Conservation (phyloP, 2,329 filamentous ascomycete species). For the Ophiostoma perfectum region DNA sequence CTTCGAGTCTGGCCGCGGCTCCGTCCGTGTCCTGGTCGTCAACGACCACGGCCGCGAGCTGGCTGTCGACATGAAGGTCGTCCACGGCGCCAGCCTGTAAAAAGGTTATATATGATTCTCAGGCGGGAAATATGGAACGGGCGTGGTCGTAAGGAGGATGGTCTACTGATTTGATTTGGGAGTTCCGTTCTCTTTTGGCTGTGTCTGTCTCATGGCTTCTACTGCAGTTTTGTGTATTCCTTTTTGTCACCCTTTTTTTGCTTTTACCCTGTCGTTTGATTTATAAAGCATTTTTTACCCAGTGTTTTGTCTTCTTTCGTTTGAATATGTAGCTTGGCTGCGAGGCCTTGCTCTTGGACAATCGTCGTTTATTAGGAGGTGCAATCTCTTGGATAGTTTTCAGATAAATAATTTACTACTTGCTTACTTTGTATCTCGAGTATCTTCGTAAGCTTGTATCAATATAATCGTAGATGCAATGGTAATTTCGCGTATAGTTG, state of each 20-base stretch:
- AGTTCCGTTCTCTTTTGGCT: neutral
- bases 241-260: slow-evolving; percentile 10
- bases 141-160: neutral
- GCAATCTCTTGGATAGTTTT: slow-evolving; percentile 5
- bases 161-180: neutral
- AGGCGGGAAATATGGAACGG: neutral
- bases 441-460: too few relatives aligned
- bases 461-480: too few relatives aligned
- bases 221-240: neutral
- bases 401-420: slow-evolving; percentile 7
- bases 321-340: slow-evolving; percentile 2
- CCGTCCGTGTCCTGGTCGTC: slow-evolving; percentile 91
- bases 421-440: neutral
- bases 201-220: neutral
- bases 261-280: slow-evolving; percentile 17
- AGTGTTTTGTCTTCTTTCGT: slow-evolving; percentile 8
- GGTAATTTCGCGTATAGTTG: too few relatives aligned
- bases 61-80: slow-evolving; percentile 97
- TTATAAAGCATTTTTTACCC: slow-evolving; percentile 22
- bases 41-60: slow-evolving; percentile 89
- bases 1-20: slow-evolving; percentile 88
- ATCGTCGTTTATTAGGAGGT: neutral
- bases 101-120: slow-evolving; percentile 5
- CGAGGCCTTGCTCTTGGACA: neutral
- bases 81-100: slow-evolving; percentile 72